phyloP scores from a whole-genome alignment of 169 alveolate genomes.

The Neospora caninum region DNA sequence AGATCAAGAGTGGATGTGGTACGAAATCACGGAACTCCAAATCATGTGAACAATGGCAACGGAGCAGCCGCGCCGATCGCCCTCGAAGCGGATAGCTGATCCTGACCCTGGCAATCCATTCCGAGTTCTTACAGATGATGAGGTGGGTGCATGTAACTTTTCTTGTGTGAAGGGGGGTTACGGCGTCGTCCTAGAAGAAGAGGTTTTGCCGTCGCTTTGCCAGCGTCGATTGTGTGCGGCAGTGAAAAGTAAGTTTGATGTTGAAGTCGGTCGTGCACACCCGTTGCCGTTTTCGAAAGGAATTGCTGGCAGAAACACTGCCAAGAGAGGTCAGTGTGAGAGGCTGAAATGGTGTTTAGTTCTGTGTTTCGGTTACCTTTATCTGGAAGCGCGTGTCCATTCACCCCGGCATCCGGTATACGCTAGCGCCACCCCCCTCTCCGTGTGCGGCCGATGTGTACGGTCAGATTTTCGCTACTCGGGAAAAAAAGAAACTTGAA shows the following conservation, averaged over 20 bases:
- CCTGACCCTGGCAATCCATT: background rate
- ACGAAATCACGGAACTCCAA: background rate
- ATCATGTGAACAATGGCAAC: background rate
- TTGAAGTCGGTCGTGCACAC: too few species aligned
- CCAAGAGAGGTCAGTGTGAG: too few species aligned
- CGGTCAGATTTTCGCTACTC: background rate
- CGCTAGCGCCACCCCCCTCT: background rate
- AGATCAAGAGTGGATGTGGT: too few species aligned
- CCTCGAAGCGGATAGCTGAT: background rate
- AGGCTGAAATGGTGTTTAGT: background rate
- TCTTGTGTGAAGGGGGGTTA: background rate
- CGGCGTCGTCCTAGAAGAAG: background rate
- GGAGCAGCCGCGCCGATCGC: background rate
- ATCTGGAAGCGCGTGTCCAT: background rate
- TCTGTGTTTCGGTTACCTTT: background rate
- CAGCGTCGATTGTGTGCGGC: too few species aligned
- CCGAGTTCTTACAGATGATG: background rate
- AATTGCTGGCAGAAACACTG: too few species aligned
- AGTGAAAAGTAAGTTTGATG: too few species aligned
- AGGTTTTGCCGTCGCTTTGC: too few species aligned
- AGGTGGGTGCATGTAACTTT: background rate
- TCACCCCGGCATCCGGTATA: background rate
- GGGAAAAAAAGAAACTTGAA: background rate
- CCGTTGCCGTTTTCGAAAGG: too few species aligned
- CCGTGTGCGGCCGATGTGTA: background rate